Conservation (phyloP, 805 yeast species). For the Teunomyces atbi region DNA sequence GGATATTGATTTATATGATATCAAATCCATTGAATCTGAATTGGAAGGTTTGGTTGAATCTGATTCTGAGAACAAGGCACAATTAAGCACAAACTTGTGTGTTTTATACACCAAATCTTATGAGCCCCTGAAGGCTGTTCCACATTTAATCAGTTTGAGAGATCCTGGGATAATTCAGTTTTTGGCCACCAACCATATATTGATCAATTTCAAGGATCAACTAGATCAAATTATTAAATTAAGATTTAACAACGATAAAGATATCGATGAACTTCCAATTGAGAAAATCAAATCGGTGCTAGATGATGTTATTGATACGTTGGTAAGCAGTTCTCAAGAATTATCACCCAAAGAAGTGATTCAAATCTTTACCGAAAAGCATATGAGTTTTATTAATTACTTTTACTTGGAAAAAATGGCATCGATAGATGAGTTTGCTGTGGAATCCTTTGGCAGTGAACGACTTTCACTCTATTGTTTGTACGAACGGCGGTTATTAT, state of each 20-base stretch:
- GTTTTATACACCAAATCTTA: constrained; percentile 55
- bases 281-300: constrained; percentile 39
- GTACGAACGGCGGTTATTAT: constrained; percentile 52
- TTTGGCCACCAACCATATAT: constrained; percentile 60
- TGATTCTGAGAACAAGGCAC: constrained; percentile 4
- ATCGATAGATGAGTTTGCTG: constrained; percentile 49
- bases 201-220: constrained; percentile 45
- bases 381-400: constrained; percentile 53
- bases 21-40: constrained; percentile 38
- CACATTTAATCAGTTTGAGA: constrained; percentile 55
- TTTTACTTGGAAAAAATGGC: constrained; percentile 59
- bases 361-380: constrained; percentile 39
- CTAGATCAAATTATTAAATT: constrained; percentile 53
- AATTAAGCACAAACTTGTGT: constrained; percentile 45
- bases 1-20: constrained; percentile 55
- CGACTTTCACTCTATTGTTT: constrained; percentile 64
- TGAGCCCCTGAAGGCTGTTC: constrained; percentile 62
- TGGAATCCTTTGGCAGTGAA: constrained; percentile 61
- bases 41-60: constrained; percentile 46
- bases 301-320: constrained; percentile 46
- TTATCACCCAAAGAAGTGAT: constrained; percentile 55
- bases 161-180: constrained; percentile 58
- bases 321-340: constrained; percentile 66
- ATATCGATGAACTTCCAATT: constrained; percentile 41
- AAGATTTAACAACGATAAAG: constrained; percentile 33